Base-by-base conservation (phyloP, 768 basidiomycete species). In the Hirschioporus abietinus region DNA sequence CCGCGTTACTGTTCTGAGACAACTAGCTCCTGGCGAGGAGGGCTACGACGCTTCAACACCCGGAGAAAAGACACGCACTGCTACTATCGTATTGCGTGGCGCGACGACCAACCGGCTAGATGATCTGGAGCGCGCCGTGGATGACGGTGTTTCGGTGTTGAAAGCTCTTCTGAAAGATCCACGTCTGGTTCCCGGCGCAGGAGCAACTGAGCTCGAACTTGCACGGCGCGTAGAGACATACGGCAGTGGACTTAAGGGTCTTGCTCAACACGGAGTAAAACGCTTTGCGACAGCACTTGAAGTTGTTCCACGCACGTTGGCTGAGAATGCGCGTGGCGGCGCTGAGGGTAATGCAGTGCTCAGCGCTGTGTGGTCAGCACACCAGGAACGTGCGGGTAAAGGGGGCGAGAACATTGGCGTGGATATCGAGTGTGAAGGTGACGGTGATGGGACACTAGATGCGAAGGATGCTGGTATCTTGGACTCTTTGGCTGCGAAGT, bases 141-240 rank as follows among this genome's bases (percentile, higher is more conserved):
- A 99, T 74, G 96, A 99, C 72, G 97, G 96, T 27, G 95, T 96
- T 69, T 95, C 93, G 78, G 96, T 96, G 58, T 91, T 99, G 79
- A 95, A 98, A 78, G 84, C 91, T 30, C 76, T 99, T 69, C 78
- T 99, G 73, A 95, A 96, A 75, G 96, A 99, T 72, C 82, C 89
- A 27, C 81, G 96, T 60, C 81, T 98, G 67, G 92, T 99, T 1
- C 90, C 97, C 7, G 97, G 97, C 3, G 97, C 95, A 7, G 97
- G 96, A 12, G 93, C 97, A 1, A 87, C 90, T 27, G 97, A 99
- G 80, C 81, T 98, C 59, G 96, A 96, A 80, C 84, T 99, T n/a
- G 90, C 92, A 4, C 85, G 83, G 74, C 80, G 91, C 61, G 87
- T 99, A 66, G 93, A 95, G 58, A 82, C 81, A 66, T 98, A 94